A percentile compares a stretch with the other conserved stretches of the same genome.
Evolutionary conservation across 1,284 basidiomycete genomes (phyloP).

Genomic region (Phylloporus sp.): DNA sequence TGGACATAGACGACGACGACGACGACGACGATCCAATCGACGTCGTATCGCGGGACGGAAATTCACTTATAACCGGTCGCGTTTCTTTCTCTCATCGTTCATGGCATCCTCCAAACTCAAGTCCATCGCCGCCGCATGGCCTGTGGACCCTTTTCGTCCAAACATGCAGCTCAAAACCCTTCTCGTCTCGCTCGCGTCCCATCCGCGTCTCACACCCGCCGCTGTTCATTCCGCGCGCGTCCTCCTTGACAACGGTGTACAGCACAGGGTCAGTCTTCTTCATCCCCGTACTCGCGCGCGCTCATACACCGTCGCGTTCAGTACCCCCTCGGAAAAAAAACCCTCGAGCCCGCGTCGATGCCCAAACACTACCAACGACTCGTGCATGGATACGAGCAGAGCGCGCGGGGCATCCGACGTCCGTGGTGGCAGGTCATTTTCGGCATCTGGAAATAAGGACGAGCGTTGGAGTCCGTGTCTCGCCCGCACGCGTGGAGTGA

Average conservation of each 20-base stretch:
- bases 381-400: slow-evolving; percentile 72
- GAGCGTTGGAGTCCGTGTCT: too few species aligned
- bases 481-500: background rate
- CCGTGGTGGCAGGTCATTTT: slow-evolving; percentile 85
- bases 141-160: slow-evolving; percentile 71
- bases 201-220: slow-evolving; percentile 64
- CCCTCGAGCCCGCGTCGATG: slow-evolving; percentile 66
- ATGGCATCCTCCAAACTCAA: slow-evolving; percentile 46
- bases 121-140: slow-evolving; percentile 62
- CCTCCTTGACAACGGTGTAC: slow-evolving; percentile 55
- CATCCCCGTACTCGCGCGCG: too few species aligned
- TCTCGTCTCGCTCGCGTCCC: slow-evolving; percentile 62
- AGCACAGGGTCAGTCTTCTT: slow-evolving; percentile 51
- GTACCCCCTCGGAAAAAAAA: slow-evolving; percentile 68
- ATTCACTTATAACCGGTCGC: too few species aligned
- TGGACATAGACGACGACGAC: background rate
- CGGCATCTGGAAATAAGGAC: slow-evolving; percentile 65
- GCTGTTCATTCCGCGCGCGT: slow-evolving; percentile 61
- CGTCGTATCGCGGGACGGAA: slow-evolving; percentile 5
- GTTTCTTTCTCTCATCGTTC: background rate
- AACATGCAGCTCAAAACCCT: slow-evolving; percentile 72
- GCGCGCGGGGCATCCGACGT: slow-evolving; percentile 69
- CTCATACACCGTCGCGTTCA: slow-evolving; percentile 34
- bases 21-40: background rate
- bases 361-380: slow-evolving; percentile 73